Evolutionary conservation across 2,329 filamentous ascomycete species (phyloP).

Genomic region (Neospermospora avenae): DNA sequence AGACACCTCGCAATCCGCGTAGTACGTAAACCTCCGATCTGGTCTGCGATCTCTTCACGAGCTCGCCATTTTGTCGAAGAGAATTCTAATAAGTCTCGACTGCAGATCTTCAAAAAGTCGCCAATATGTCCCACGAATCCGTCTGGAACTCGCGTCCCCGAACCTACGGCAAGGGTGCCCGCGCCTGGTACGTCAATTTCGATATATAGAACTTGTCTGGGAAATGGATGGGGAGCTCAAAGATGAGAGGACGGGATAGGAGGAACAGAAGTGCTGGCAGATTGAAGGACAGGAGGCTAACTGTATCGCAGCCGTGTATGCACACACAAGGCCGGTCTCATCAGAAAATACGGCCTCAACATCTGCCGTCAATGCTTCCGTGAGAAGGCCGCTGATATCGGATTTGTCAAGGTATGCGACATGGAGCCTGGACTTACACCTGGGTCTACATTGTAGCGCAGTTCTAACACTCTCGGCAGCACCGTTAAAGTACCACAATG

Average conservation of each 20-base stretch:
- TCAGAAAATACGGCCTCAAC: constrained; percentile 99
- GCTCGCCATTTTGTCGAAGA: not conserved
- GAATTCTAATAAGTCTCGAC: not conserved
- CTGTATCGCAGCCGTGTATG: constrained; percentile 62
- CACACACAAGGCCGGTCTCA: constrained; percentile 97
- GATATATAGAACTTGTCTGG: not conserved
- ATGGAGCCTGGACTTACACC: not conserved
- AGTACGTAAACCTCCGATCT: not conserved
- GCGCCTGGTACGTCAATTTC: constrained; percentile 73
- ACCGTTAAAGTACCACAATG: constrained; percentile 27
- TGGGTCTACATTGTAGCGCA: not conserved
- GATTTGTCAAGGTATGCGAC: constrained; percentile 63
- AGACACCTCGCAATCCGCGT: constrained; percentile 2
- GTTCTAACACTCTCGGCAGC: constrained; percentile 17
- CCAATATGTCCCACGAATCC: constrained; percentile 79
- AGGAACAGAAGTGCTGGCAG: not conserved
- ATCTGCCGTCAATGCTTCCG: constrained; percentile 79
- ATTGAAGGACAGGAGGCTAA: constrained; percentile 13
- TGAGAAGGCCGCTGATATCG: constrained; percentile 70
- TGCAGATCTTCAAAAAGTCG: constrained; percentile 2
- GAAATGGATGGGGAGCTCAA: not conserved
- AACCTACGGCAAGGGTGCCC: constrained; percentile 94
- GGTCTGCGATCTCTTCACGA: not conserved
- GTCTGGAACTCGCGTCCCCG: constrained; percentile 99
- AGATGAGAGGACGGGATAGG: too few species aligned